Evolutionary conservation across 2,329 filamentous ascomycete genomes (phyloP), one percentile per base, ranked within the genome.

Genomic region (Tolypocladium pustulatum): DNA sequence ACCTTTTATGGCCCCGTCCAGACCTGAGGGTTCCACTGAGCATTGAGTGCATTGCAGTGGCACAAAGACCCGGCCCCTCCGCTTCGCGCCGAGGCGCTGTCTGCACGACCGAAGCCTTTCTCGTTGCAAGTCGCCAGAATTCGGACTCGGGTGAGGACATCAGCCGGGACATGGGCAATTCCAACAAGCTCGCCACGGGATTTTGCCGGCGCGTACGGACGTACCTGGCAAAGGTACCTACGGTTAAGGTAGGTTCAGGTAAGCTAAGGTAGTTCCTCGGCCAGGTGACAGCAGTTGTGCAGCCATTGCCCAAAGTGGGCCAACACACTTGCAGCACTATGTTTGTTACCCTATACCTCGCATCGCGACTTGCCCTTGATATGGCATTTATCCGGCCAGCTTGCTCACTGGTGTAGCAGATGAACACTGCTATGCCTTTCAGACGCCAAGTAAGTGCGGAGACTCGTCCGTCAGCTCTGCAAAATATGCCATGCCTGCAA

Each of bases 151-250:
- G 49, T 34, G n/a, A 12, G 6, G n/a, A 32, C 12, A 9, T 20
- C 17, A 30, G 8, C 27, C 7, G 27, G 49, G 6, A 4, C 43
- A 34, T n/a, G 49, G 20, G 17, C 7, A 51, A 12, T 13, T 34
- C 43, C 3, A 13, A 20, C 6, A 7, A 20, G n/a, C 7, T 25
- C 13, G 20, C 1, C 1, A 0, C 20, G 25, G 0, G 7, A 5
- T 49, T 49, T 30, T 8, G 9, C 15, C 15, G 13, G 25, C 9
- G 30, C 12, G 25, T 46, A 46, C 22, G 38, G n/a, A 38, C 15
- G n/a, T n/a, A n/a, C n/a, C n/a, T n/a, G n/a, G n/a, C n/a, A n/a
- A n/a, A n/a, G n/a, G n/a, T n/a, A n/a, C n/a, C n/a, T n/a, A n/a
- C n/a, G n/a, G n/a, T n/a, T n/a, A n/a, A n/a, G n/a, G n/a, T n/a